These are phyloP conservation scores for Areca catechu DNA, from an alignment of 176 grass and related monocot genomes.

Conservation along the genomic window DNA sequence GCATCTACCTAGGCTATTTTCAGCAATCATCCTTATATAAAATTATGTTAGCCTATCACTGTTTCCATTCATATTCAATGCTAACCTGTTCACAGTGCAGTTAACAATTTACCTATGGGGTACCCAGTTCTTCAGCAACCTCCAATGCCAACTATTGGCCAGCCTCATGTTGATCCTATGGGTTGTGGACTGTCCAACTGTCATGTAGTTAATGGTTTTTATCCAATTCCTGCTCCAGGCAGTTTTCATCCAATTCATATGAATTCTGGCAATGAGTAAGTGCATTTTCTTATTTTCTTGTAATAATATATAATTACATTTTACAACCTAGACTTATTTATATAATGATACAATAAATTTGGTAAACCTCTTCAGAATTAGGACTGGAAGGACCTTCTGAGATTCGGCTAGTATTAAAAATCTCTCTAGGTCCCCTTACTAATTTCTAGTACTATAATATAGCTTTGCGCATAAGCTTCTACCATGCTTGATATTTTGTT, in stretches of 20 bases:
- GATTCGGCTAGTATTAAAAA: no score
- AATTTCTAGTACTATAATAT: no score
- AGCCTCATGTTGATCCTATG: slow-evolving; percentile 64
- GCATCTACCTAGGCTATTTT: no score
- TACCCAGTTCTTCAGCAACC: slow-evolving; percentile 88
- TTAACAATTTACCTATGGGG: slow-evolving; percentile 89
- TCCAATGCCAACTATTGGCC: slow-evolving; percentile 53
- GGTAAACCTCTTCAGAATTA: no score
- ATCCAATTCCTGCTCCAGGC: slow-evolving; percentile 62
- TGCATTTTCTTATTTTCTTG: not conserved
- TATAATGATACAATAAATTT: no score
- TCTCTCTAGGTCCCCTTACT: no score
- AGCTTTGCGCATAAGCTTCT: no score
- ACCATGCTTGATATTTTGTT: no score
- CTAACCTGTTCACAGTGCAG: slow-evolving; percentile 57
- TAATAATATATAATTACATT: no score
- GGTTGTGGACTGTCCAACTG: slow-evolving; percentile 59
- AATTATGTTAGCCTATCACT: not conserved
- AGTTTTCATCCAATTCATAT: slow-evolving; percentile 80
- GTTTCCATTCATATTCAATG: slow-evolving; percentile 41
- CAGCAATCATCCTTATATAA: no score
- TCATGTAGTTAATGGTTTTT: slow-evolving; percentile 91
- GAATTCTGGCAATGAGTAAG: slow-evolving; percentile 92
- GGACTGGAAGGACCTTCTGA: no score
- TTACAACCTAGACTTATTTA: no score